Evolutionary conservation across 2,329 filamentous ascomycete genomes (phyloP), one percentile per base, ranked within the genome.

Genomic region (Trichoderma harzianum): DNA sequence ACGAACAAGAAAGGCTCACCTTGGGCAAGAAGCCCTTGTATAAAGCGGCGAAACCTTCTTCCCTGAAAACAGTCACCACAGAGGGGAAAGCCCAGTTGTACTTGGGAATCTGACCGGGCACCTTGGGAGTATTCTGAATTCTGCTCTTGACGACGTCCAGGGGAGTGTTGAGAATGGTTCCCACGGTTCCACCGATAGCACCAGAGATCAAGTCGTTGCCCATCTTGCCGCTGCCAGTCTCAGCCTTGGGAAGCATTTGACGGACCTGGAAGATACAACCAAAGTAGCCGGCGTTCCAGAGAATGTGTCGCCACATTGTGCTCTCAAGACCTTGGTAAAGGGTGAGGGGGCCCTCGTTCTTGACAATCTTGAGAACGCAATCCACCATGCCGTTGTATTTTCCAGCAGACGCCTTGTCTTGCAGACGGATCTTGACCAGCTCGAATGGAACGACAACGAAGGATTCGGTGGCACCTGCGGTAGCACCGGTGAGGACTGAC

Each of bases 21-120:
- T 99, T 99, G 76, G 96, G 96, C 74, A 96, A 79, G 88, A 99
- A 99, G 18, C 96, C 96, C 88, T 98, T 99, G 88, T 99, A 99
- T 73, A 99, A 86, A 51, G 96, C 96, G 62, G 83, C 84, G 80
- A 97, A 95, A 6, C 96, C 96, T 83, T 99, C 96, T 84, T 99
- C 96, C 84, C 90, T 93, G 83, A 94, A 91, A 73, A 99, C 93
- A 8, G 93, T 96, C 71, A 88, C 91, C 65, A 98, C 86, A 26
- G 94, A 91, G 61, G 94, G 93, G 89, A 91, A 97, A 36, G 96
- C 96, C 96, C 96, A 99, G 89, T 98, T 98, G 86, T 99, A 99
- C 88, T 99, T 99, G 79, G 93, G 93, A 26, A 90, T 84, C 69
- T 89, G 86, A 6, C 96, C 96, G n/a, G 92, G 82, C 51, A 97